Evolutionary conservation across 352 stramenopile species (phyloP), one percentile per base, ranked within the genome.

Genomic region (Phytophthora rubi): DNA sequence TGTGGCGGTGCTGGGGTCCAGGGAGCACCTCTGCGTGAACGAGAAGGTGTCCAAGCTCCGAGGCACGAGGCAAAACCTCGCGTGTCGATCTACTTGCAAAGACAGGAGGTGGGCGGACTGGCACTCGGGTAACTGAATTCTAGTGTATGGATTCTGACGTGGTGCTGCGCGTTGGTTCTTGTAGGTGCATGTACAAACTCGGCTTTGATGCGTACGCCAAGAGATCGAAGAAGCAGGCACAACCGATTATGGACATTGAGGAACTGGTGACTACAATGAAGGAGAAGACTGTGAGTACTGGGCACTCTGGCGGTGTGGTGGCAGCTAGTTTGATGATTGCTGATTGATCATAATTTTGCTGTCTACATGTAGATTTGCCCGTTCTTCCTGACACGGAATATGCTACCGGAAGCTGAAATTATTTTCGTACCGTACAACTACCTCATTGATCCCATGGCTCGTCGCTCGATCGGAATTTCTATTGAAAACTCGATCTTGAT

Each of bases 381-480:
- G 2, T 99, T 99, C 77, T 99, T 98, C 75, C 79, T 98, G 52
- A 98, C 88, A 4, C 84, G 98, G 28, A 91, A 87, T 21, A 94
- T 97, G 59, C 70, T 98, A 6, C 80, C 93, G 3, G 82, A 98
- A 53, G 97, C 98, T 8, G 94, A 99, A 65, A 90, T 99, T 62
- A 79, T 99, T 28, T 97, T 99, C 60, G 93, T 99, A 61, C 98
- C 98, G 2, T 99, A 99, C 86, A 99, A 99, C 80, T 99, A 99
- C 77, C 82, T 99, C 0, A 98, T 99, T 77, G 98, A 99, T 70
- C 90, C 97, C 15, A 60, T 92, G 44, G 87, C 91, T 5, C 86
- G 91, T 12, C 89, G 93, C 44, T 94, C 96, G 2, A 91, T 98
- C 9, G 92, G 98, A 21, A 94, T 99, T 33, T 93, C 97, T 33